phyloP scores from a whole-genome alignment of 2,329 filamentous ascomycete genomes.

The Fusarium anthophilum region DNA sequence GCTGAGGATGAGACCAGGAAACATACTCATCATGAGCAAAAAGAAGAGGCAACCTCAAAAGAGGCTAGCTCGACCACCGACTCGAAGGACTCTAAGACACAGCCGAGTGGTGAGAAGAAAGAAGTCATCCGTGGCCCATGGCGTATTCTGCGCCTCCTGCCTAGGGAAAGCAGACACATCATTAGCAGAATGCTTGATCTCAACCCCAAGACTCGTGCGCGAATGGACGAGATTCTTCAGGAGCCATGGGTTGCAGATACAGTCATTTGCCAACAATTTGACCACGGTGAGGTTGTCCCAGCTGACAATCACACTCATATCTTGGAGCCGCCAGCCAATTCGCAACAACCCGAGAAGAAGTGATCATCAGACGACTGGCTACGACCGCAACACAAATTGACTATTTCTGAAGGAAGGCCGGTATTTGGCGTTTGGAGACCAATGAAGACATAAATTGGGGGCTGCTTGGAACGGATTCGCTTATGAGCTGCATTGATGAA shows the following conservation, averaged over 20 bases:
- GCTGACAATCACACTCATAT: conserved; percentile 85
- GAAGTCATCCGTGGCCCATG: conserved; percentile 92
- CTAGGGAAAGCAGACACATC: conserved; percentile 88
- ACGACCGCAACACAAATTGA: conserved; percentile 1
- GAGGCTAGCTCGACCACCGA: conserved; percentile 6
- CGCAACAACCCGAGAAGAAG: conserved; percentile 45
- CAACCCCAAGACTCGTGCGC: conserved; percentile 83
- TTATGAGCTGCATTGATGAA: conserved; percentile 31
- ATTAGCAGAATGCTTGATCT: conserved; percentile 93
- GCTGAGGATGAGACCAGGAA: conserved; percentile 47
- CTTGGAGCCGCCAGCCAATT: conserved; percentile 73
- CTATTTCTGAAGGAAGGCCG: conserved; percentile 1
- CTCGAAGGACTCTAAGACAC: conserved; percentile 34
- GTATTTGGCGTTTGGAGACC: conserved; percentile 40
- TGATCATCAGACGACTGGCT: conserved; percentile 14
- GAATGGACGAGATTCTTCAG: conserved; percentile 83
- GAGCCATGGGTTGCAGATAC: conserved; percentile 92
- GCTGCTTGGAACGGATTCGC: conserved; percentile 28
- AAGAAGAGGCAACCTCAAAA: conserved; percentile 25
- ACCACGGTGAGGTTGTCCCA: conserved; percentile 73
- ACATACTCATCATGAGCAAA: conserved; percentile 31
- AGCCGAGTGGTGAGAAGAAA: conserved; percentile 61
- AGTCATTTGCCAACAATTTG: conserved; percentile 83
- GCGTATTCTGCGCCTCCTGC: conserved; percentile 86
- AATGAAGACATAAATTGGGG: conserved; percentile 25